These are phyloP conservation scores for Ustilago curta DNA, from an alignment of 1,284 basidiomycete genomes.

Conservation along the genomic window DNA sequence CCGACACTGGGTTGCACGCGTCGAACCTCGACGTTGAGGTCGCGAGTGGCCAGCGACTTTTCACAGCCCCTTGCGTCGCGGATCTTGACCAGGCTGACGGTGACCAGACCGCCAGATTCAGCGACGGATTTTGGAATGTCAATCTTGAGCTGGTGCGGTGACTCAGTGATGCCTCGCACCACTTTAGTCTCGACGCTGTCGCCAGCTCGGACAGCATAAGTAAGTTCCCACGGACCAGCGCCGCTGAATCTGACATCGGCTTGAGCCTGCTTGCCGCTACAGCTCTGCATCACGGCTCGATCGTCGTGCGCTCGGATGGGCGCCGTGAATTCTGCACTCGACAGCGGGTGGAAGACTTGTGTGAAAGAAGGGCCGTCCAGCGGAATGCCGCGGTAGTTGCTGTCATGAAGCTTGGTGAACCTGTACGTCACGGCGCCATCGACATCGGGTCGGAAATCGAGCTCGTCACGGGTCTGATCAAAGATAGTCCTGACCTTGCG, in stretches of 20 bases:
- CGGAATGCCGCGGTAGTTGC: constrained; percentile 80
- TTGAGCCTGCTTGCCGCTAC: constrained; percentile 60
- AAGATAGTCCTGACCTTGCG: constrained; percentile 74
- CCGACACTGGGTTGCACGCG: constrained; percentile 86
- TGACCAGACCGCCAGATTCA: constrained; percentile 80
- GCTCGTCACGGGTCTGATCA: constrained; percentile 80
- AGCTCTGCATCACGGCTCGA: constrained; percentile 63
- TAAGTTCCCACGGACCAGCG: constrained; percentile 65
- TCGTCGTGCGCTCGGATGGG: constrained; percentile 41
- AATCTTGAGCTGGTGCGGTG: constrained; percentile 65
- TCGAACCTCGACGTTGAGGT: constrained; percentile 88
- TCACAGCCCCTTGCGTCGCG: constrained; percentile 91
- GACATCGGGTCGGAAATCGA: constrained; percentile 85
- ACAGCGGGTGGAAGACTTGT: constrained; percentile 65
- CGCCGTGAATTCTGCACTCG: constrained; percentile 60
- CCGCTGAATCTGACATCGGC: constrained; percentile 63
- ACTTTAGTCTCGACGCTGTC: constrained; percentile 39
- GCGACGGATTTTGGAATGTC: constrained; percentile 72
- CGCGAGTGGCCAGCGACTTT: constrained; percentile 79
- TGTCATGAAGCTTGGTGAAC: constrained; percentile 84
- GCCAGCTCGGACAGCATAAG: constrained; percentile 56
- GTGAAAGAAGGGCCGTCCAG: constrained; percentile 65
- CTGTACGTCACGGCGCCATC: constrained; percentile 90
- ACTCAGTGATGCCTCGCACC: constrained; percentile 61
- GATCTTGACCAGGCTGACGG: constrained; percentile 83